These are phyloP conservation scores for Biscogniauxia sp. DNA, from an alignment of 2,329 filamentous ascomycete genomes.

Conservation along the genomic window DNA sequence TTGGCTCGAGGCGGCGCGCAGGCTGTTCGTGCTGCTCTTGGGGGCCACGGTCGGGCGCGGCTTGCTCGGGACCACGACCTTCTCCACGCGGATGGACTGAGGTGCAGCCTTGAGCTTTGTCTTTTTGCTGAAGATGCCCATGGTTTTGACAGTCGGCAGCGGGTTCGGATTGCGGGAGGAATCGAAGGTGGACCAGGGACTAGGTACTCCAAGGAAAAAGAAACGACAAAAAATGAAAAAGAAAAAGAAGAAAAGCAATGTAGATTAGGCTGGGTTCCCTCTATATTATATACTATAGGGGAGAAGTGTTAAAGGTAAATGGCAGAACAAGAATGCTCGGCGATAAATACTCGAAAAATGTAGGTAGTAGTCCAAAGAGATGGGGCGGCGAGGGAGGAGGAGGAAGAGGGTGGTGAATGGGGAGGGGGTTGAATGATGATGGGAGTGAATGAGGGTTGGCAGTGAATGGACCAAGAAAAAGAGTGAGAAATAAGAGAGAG, in stretches of 20 bases:
- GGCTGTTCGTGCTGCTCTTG: conserved; percentile 9
- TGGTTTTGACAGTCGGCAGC: conserved; percentile 20
- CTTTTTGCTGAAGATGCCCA: conserved; percentile 43
- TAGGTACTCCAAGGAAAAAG: no score
- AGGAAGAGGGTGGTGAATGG: background rate
- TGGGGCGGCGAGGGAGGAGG: background rate
- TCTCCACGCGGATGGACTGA: conserved; percentile 51
- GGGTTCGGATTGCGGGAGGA: conserved; percentile 4
- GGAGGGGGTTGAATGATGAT: background rate
- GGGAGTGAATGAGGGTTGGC: conserved; percentile 2
- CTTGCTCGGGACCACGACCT: conserved; percentile 43
- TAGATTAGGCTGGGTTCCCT: background rate
- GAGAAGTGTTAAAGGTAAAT: background rate
- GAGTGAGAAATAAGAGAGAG: conserved; percentile 3
- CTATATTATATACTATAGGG: background rate
- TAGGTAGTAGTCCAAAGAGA: conserved; percentile 1
- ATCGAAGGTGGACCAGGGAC: background rate
- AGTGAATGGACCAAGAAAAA: conserved; percentile 4
- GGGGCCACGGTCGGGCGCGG: conserved; percentile 25
- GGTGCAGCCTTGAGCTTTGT: conserved; percentile 51
- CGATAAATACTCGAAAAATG: conserved; percentile 1
- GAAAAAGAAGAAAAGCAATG: no score
- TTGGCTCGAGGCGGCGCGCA: conserved; percentile 21
- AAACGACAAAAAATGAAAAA: no score
- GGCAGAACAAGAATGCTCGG: conserved; percentile 1